Conservation (phyloP, 345 rosid species). For the Camelina neglecta region DNA sequence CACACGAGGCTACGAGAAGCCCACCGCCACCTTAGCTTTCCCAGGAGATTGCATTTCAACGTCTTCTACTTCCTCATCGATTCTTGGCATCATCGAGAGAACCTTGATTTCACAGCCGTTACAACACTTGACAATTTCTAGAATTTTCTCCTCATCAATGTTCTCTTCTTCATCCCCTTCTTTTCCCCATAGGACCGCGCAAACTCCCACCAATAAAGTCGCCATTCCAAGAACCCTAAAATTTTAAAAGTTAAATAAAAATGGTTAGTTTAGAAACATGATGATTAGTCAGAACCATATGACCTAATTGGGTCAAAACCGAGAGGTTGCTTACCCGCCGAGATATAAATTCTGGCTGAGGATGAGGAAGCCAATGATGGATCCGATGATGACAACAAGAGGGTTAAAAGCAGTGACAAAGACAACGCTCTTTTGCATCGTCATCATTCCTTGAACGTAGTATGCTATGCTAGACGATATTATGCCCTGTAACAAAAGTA, state of each 20-base stretch:
- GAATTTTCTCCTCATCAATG: conserved; percentile 25
- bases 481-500: conserved; percentile 47
- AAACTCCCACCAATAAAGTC: conserved; percentile 73
- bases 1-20: conserved; percentile 15
- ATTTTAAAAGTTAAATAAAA: not conserved
- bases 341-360: conserved; percentile 67
- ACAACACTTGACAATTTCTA: conserved; percentile 36
- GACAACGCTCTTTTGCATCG: conserved; percentile 72
- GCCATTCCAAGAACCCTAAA: conserved; percentile 67
- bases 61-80: conserved; percentile 42
- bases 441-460: conserved; percentile 93
- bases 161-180: conserved; percentile 64
- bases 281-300: not conserved
- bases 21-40: conserved; percentile 35
- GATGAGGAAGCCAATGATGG: conserved; percentile 85
- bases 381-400: conserved; percentile 86
- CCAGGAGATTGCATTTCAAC: conserved; percentile 38
- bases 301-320: conserved; percentile 15
- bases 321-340: conserved; percentile 64
- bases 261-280: conserved; percentile 5
- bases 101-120: not conserved
- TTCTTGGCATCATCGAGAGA: conserved; percentile 36
- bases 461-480: conserved; percentile 66
- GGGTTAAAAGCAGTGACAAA: conserved; percentile 97
- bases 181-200: conserved; percentile 86